A percentile compares a stretch with the other conserved stretches of the same genome.
Evolutionary conservation across 768 basidiomycete genomes (phyloP).

Genomic region (Plicaturopsis crispa): DNA sequence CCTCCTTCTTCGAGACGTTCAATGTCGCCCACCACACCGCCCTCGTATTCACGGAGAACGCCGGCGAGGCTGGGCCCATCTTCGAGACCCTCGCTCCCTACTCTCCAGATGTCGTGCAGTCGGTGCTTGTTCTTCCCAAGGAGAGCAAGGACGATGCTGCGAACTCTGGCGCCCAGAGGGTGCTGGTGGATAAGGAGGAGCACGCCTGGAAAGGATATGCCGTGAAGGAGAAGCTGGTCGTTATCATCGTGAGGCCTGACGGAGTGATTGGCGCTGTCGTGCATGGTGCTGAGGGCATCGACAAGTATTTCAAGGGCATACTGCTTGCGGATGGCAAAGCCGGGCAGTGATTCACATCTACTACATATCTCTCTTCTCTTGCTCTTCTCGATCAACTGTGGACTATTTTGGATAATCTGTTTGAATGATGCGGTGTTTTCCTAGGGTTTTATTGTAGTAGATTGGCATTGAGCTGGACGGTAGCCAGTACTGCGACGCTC

Average conservation of each 20-base stretch:
- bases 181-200: conserved; percentile 12
- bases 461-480: no score
- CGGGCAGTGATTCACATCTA: no score
- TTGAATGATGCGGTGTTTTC: no score
- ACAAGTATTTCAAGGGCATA: conserved; percentile 7
- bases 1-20: conserved; percentile 21
- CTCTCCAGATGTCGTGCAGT: conserved; percentile 16
- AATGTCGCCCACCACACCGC: conserved; percentile 18
- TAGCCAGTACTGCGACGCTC: no score
- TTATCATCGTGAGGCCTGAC: conserved; percentile 20
- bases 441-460: no score
- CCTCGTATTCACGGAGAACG: conserved; percentile 18
- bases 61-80: conserved; percentile 13
- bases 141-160: no score
- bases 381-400: no score
- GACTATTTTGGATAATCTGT: no score
- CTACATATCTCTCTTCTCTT: no score
- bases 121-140: no score
- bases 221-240: conserved; percentile 1
- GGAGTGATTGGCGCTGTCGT: conserved; percentile 15
- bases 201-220: conserved; percentile 18
- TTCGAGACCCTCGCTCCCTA: conserved; percentile 22
- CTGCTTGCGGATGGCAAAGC: no score
- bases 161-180: not conserved
- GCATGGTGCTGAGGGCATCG: conserved; percentile 4